These are phyloP conservation scores for Coelastrella sp. DNA, from an alignment of 139 green algal species.

Conservation along the genomic window DNA sequence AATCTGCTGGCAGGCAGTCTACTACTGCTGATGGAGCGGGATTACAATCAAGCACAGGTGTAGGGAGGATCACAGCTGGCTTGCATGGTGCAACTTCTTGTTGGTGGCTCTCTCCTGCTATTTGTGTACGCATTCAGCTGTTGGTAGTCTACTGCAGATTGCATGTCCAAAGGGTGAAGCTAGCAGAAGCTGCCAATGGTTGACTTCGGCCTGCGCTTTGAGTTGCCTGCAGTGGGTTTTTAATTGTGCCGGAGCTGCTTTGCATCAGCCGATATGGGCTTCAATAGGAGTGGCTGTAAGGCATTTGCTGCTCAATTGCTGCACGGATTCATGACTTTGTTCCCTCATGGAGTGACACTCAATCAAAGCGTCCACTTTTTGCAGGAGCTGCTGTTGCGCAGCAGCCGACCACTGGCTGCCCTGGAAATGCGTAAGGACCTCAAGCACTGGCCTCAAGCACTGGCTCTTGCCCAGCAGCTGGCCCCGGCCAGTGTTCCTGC, in stretches of 20 bases:
- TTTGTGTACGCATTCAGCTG: no score
- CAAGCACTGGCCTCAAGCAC: slow-evolving; percentile 84
- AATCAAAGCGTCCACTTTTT: not conserved
- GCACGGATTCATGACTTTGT: no score
- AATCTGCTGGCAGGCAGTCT: slow-evolving; percentile 81
- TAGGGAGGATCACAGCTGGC: not conserved
- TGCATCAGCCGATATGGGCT: no score
- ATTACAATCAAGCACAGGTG: slow-evolving; percentile 70
- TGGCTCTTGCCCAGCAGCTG: slow-evolving; percentile 79
- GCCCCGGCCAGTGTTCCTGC: slow-evolving; percentile 64
- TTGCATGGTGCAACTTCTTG: not conserved
- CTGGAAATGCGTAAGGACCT: slow-evolving; percentile 86
- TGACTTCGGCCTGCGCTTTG: no score
- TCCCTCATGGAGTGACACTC: not conserved
- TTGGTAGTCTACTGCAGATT: no score
- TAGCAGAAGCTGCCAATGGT: no score
- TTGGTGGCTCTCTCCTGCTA: no score
- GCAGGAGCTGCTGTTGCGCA: slow-evolving; percentile 83
- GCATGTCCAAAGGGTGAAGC: no score
- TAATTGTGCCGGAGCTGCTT: no score
- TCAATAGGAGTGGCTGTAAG: no score
- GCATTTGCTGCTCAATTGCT: no score
- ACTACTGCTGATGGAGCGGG: slow-evolving; percentile 72
- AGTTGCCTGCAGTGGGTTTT: no score
- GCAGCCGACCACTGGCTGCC: slow-evolving; percentile 67